These are phyloP conservation scores for Karstenula rhodostoma DNA, from an alignment of 2,329 filamentous ascomycete species.

Conservation along the genomic window DNA sequence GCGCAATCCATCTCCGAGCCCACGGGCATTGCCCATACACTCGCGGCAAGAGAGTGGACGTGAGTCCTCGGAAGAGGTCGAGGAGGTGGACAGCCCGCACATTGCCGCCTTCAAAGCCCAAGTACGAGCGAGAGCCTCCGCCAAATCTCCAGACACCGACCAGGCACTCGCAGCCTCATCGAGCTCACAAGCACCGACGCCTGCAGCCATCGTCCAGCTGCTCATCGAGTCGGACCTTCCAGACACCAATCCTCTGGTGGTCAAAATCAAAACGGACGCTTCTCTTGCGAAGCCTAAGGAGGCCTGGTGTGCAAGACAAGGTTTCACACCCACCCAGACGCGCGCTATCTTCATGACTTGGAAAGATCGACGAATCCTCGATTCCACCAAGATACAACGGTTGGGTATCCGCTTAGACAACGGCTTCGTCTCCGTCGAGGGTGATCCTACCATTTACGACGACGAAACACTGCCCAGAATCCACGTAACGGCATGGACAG, in stretches of 20 bases:
- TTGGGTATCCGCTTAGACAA: constrained; percentile 59
- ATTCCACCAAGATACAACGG: constrained; percentile 67
- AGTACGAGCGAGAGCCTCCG: constrained; percentile 35
- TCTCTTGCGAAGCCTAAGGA: constrained; percentile 71
- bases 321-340: constrained; percentile 58
- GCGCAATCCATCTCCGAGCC: constrained; percentile 21
- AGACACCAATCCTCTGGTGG: constrained; percentile 66
- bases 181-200: constrained; percentile 18
- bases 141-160: constrained; percentile 19
- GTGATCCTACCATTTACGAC: constrained; percentile 60
- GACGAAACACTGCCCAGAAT: constrained; percentile 63
- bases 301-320: constrained; percentile 74
- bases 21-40: constrained; percentile 14
- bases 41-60: constrained; percentile 11
- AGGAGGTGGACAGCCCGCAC: constrained; percentile 42
- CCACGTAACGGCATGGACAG: constrained; percentile 80
- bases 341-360: constrained; percentile 78
- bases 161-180: constrained; percentile 12
- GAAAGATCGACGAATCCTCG: constrained; percentile 75
- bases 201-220: constrained; percentile 61
- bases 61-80: constrained; percentile 31
- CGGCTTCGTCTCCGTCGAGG: constrained; percentile 48
- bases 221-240: constrained; percentile 74
- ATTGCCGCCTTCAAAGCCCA: constrained; percentile 39
- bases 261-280: constrained; percentile 73